These are phyloP conservation scores for Herpetospermum pedunculosum DNA, from an alignment of 306 rosid genomes.

Conservation along the genomic window DNA sequence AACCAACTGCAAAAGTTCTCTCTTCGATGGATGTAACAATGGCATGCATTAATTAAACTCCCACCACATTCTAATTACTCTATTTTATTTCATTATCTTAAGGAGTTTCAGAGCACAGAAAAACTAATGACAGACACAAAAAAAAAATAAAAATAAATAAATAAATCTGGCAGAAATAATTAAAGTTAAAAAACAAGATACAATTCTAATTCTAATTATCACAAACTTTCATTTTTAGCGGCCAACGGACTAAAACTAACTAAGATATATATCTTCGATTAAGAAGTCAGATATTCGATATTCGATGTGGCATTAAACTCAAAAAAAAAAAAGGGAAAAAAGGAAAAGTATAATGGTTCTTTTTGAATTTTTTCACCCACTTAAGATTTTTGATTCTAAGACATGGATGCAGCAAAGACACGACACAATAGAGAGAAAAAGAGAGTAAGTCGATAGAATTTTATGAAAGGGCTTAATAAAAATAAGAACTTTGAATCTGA, in stretches of 20 bases:
- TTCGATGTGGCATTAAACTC: no score
- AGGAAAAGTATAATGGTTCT: background rate
- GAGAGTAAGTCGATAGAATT: background rate
- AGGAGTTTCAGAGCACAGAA: background rate
- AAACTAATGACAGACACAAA: background rate
- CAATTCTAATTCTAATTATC: background rate
- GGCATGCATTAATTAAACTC: background rate
- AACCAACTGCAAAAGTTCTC: background rate
- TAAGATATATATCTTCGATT: background rate
- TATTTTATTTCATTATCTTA: background rate
- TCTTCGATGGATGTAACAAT: background rate
- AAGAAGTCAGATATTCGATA: background rate
- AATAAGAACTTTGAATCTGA: slow-evolving; percentile 1
- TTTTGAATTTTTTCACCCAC: background rate
- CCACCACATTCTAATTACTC: background rate
- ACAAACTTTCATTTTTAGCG: background rate
- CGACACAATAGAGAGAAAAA: background rate
- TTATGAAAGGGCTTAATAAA: background rate
- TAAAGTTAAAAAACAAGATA: background rate
- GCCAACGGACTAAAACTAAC: no score
- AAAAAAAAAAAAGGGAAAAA: no score
- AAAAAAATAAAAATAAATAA: no score
- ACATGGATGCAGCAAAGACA: background rate
- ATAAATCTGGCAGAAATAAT: background rate
- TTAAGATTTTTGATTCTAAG: background rate